Evolutionary conservation across 306 rosid species (phyloP).

Genomic region (Quercus bicolor): DNA sequence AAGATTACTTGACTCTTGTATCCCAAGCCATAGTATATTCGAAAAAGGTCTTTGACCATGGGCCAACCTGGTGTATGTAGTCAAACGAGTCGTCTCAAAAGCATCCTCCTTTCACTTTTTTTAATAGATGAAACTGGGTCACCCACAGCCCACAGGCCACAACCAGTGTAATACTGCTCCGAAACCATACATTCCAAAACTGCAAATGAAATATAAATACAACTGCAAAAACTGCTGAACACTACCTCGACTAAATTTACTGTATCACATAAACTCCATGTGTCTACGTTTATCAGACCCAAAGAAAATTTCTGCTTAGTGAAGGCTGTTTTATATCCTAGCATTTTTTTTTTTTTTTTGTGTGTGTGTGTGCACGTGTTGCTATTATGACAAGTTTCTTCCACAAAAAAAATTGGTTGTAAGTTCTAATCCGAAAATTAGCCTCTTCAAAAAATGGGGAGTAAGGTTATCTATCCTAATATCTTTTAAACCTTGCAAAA

Average conservation of each 20-base stretch:
- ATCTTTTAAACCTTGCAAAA: no score
- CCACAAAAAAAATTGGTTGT: no score
- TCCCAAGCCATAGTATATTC: background rate
- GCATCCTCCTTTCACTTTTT: background rate
- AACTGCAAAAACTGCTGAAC: background rate
- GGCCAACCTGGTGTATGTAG: background rate
- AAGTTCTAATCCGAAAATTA: no score
- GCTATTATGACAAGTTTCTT: no score
- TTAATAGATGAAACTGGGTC: background rate
- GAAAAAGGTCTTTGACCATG: background rate
- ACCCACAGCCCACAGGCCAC: background rate
- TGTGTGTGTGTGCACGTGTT: accelerated
- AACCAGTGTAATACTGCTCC: background rate
- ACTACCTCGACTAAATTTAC: background rate
- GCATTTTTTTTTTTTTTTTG: no score
- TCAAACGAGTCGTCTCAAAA: background rate
- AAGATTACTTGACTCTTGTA: no score
- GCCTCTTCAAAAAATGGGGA: no score
- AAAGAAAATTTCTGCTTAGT: no score
- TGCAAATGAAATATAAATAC: background rate
- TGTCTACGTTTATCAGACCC: no score
- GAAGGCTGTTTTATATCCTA: no score
- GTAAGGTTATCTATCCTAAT: no score
- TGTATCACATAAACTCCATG: background rate
- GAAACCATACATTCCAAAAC: background rate